Base-by-base conservation (phyloP, 2,329 filamentous ascomycete genomes). In the Penicillium decumbens region DNA sequence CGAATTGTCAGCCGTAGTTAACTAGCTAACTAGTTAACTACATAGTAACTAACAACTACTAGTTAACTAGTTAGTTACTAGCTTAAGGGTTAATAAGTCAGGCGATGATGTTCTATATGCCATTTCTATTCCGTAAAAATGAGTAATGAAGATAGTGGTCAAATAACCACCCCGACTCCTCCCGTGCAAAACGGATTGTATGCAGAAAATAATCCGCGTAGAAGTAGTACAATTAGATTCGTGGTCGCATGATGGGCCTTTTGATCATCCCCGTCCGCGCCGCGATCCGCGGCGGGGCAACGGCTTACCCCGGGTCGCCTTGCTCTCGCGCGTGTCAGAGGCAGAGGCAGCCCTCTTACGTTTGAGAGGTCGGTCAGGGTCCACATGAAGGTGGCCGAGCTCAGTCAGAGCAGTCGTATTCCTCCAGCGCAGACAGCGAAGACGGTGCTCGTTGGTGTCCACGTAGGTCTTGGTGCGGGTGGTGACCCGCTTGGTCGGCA, bases 381-480 rank as follows among this genome's bases (percentile, higher is more conserved):
- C 81, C 15, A 76, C 75, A 63, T 86, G 83, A 33, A 79, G 73
- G 66, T 85, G 78, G 2, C 82, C 82, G 40, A 79, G 64, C 43
- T 83, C 76, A 2, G 75, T 71, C 6, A 83, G 57, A 30, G 83
- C 83, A 45, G 79, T 81, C 13, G 72, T 77, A 61, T 88, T 89
- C 50, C 74, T 77, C 85, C 85, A 89, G 29, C 73, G 73, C 40
- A 87, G 69, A 63, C 84, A 88, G 44, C 81, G 59, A 6, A 57
- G 58, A 6, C 49, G 76, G 61, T 82, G 77, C 28, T 74, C 75
- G 12, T 79, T 75, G 43, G 77, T 71, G 46, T 80, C 78, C 39
- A 77, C 72, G 35, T 83, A 76, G 0, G 78, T 77, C 66, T 84
- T 85, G 25, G 77, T 80, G 7, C 85, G 77, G 2, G 84, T 87